phyloP scores from a whole-genome alignment of 169 alveolate genomes.

The Babesia ovis region DNA sequence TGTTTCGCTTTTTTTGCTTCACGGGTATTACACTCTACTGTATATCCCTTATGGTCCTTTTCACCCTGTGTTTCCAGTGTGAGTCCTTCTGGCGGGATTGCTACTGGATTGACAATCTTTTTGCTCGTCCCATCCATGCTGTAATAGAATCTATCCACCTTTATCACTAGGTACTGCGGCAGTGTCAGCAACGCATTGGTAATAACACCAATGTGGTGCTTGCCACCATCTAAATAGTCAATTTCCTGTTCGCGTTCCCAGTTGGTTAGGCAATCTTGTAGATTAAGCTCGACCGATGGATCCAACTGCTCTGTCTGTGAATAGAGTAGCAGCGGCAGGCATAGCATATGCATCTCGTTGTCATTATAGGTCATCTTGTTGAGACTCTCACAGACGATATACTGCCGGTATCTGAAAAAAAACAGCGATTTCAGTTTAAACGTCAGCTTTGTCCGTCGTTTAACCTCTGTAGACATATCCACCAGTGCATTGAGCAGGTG shows the following conservation, averaged over 20 bases:
- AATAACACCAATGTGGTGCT: slow-evolving; percentile 35
- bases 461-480: slow-evolving; percentile 23
- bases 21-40: slow-evolving; percentile 56
- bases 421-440: slow-evolving; percentile 1
- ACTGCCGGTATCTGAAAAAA: slow-evolving; percentile 41
- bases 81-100: slow-evolving; percentile 65
- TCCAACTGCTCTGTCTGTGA: background rate
- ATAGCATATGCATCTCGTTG: slow-evolving; percentile 48
- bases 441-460: slow-evolving; percentile 7
- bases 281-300: background rate
- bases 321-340: slow-evolving; percentile 12
- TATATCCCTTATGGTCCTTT: slow-evolving; percentile 57
- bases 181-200: slow-evolving; percentile 26
- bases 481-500: slow-evolving; percentile 18
- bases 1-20: slow-evolving; percentile 15
- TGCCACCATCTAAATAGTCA: slow-evolving; percentile 29
- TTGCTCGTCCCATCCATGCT: slow-evolving; percentile 69
- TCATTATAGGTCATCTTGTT: slow-evolving; percentile 41
- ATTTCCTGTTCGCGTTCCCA: slow-evolving; percentile 48
- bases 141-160: slow-evolving; percentile 69
- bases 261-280: slow-evolving; percentile 34
- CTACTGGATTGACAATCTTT: slow-evolving; percentile 62
- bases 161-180: slow-evolving; percentile 66
- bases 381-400: slow-evolving; percentile 31
- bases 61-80: slow-evolving; percentile 65